phyloP scores from a whole-genome alignment of 768 basidiomycete genomes.

The Symmetrospora coprosmae region DNA sequence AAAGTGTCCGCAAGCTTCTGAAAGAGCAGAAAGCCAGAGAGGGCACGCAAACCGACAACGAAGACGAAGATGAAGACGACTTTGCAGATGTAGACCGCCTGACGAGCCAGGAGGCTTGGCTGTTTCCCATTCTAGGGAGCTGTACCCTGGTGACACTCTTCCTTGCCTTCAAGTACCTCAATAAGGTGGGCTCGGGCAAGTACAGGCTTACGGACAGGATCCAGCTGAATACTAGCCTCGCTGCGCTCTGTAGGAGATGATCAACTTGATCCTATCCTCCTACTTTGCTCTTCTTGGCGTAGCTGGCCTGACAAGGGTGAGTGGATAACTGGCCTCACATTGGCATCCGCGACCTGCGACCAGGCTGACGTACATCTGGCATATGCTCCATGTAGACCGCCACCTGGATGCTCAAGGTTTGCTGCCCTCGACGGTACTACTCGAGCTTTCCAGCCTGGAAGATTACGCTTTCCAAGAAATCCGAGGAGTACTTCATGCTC shows the following conservation, averaged over 20 bases:
- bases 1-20: conserved; percentile 8
- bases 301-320: conserved; percentile 52
- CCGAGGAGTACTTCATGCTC: conserved; percentile 34
- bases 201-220: background rate
- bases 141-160: conserved; percentile 25
- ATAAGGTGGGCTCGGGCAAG: conserved; percentile 28
- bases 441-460: no score
- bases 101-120: conserved; percentile 22
- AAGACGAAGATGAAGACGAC: conserved; percentile 41
- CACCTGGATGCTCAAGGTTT: conserved; percentile 30
- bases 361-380: background rate
- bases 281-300: conserved; percentile 46
- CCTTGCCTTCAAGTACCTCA: conserved; percentile 33
- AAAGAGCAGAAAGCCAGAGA: conserved; percentile 6
- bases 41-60: no score
- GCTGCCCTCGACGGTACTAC: no score
- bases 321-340: no score
- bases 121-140: background rate
- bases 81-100: conserved; percentile 42
- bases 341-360: background rate
- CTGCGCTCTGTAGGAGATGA: conserved; percentile 45
- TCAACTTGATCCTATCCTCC: conserved; percentile 56
- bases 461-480: conserved; percentile 23
- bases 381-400: conserved; percentile 24
- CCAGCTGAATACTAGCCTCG: background rate